Percentiles rank a stretch among this genome's conserved stretches.
These are phyloP conservation scores for Monosporascus sp. DNA, from an alignment of 2,329 filamentous ascomycete genomes.

Conservation along the genomic window DNA sequence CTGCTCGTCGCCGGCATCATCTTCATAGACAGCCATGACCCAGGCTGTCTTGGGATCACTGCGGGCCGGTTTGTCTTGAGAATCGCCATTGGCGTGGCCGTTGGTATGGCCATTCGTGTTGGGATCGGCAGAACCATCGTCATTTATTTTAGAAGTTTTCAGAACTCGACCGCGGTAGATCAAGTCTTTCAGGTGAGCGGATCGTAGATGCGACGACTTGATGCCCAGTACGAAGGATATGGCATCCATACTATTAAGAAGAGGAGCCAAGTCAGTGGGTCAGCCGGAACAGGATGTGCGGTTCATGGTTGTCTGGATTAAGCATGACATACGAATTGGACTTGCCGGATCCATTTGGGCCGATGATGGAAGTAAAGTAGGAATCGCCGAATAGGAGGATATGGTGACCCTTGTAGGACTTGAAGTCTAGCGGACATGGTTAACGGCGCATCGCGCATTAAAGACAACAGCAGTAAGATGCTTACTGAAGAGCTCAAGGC, in stretches of 20 bases:
- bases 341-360: constrained; percentile 98
- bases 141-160: constrained; percentile 87
- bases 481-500: constrained; percentile 88
- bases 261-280: constrained; percentile 16
- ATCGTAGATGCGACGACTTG: constrained; percentile 96
- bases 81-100: constrained; percentile 55
- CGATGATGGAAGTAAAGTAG: constrained; percentile 98
- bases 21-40: constrained; percentile 99
- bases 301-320: constrained; percentile 3
- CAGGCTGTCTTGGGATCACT: constrained; percentile 90
- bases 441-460: constrained; percentile 15
- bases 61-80: constrained; percentile 59
- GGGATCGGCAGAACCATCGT: constrained; percentile 65
- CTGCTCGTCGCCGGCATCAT: constrained; percentile 91
- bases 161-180: constrained; percentile 94
- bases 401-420: constrained; percentile 98
- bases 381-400: constrained; percentile 91
- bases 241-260: constrained; percentile 75
- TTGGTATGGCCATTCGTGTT: constrained; percentile 56
- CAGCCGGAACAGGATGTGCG: not conserved
- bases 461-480: constrained; percentile 15
- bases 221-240: constrained; percentile 99
- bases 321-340: constrained; percentile 75
- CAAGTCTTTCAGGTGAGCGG: constrained; percentile 85
- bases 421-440: constrained; percentile 68